Base-by-base conservation (phyloP, 257 asterid genomes). In the Nicotiana attenuata region DNA sequence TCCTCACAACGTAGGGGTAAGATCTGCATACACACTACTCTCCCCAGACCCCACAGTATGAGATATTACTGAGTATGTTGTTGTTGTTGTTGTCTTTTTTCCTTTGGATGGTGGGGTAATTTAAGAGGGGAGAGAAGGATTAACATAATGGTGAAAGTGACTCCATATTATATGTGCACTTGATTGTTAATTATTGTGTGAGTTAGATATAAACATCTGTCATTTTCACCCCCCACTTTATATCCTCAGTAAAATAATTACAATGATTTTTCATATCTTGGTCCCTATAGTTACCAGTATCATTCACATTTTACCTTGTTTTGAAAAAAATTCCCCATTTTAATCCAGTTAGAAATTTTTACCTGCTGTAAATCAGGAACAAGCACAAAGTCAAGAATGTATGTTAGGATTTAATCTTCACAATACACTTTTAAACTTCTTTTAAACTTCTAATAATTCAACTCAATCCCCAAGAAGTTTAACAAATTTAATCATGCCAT, bases 121-220 rank as follows among this genome's bases (percentile, higher is more conserved):
- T 15, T 10, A 26, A 26, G 10, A 13, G 31, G 31, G 56, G 41
- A 4, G 56, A 19, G 26, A 2, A n/a, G 56, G 55, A 68, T n/a
- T 68, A 68, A 24, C 19, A 68, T 38, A 68, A 68, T 68, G 29
- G 56, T n/a, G 52, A 67, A 35, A 35, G 10, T 38, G 31, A 68
- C 5, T 68, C 77, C 56, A 68, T 68, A 38, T 68, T 19, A 38
- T 68, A 68, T 68, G 53, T 38, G 56, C 77, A n/a, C 77, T 68
- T 68, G 77, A 68, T 68, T n/a, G 28, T 68, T 38, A 68, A 38
- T 38, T n/a, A 68, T 68, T 68, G 29, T 47, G 56, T 38, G 77
- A 68, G 56, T 68, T 68, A 38, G 31, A 38, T 26, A 68, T 68
- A 68, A 68, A 38, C 56, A 68, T 68, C 56, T 68, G 19, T 38